These are phyloP conservation scores for Penicillium occitanis DNA, from an alignment of 2,329 filamentous ascomycete genomes.

Conservation along the genomic window DNA sequence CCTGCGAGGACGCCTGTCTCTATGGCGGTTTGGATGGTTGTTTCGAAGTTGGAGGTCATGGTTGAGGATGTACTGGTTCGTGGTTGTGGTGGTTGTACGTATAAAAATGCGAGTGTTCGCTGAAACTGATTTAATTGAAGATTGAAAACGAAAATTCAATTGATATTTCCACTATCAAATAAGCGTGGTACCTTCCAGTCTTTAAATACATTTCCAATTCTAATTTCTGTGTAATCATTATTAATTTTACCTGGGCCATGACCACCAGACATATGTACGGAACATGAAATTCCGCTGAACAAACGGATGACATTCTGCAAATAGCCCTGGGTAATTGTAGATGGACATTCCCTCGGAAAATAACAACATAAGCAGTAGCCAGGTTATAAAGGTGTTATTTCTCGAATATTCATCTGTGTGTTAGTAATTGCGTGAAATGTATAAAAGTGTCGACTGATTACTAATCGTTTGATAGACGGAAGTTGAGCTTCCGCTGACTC, in stretches of 20 bases:
- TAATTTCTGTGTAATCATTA: too few relatives aligned
- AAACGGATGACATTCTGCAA: neutral
- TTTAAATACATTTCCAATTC: too few relatives aligned
- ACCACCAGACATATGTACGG: neutral
- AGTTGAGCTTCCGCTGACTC: neutral
- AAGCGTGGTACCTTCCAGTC: too few relatives aligned
- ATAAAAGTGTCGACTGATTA: neutral
- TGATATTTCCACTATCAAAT: too few relatives aligned
- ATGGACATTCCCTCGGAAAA: neutral
- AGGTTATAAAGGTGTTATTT: neutral
- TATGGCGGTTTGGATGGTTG: neutral
- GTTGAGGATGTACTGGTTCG: neutral
- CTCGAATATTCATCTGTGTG: neutral
- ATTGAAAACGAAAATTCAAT: neutral
- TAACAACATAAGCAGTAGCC: neutral
- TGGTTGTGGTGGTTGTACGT: neutral
- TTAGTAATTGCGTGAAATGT: neutral
- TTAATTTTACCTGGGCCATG: too few relatives aligned
- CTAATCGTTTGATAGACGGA: neutral
- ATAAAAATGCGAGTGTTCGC: neutral
- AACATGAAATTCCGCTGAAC: neutral
- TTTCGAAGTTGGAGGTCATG: conserved; percentile 1
- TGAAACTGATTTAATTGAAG: neutral
- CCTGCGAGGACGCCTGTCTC: neutral
- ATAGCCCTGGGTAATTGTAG: neutral